Conservation (phyloP, 495 filamentous ascomycete species). For the Podospora pseudocomata region DNA sequence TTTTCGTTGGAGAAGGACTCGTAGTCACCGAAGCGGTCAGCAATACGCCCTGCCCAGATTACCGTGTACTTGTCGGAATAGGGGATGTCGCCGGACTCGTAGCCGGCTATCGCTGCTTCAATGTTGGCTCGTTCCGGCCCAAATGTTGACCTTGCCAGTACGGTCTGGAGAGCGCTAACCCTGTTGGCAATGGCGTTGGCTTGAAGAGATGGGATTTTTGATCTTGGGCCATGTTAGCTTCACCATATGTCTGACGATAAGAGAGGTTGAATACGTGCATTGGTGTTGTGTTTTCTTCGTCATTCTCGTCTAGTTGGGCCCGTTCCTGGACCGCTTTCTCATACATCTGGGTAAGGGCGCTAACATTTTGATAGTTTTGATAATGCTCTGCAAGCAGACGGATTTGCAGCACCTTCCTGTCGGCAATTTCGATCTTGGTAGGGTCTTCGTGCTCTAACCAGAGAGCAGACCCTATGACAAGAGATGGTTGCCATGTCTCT, state of each 20-base stretch:
- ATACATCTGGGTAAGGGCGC: constrained; percentile 32
- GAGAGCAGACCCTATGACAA: constrained; percentile 25
- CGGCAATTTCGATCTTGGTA: constrained; percentile 38
- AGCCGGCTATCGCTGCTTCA: constrained; percentile 41
- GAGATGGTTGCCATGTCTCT: constrained; percentile 25
- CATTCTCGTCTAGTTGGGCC: constrained; percentile 34
- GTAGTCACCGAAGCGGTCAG: constrained; percentile 39
- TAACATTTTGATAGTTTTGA: constrained; percentile 18
- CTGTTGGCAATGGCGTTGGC: constrained; percentile 31
- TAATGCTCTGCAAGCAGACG: constrained; percentile 29
- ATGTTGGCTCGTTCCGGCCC: constrained; percentile 43
- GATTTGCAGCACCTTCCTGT: constrained; percentile 38
- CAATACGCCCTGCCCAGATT: constrained; percentile 45
- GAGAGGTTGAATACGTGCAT: constrained; percentile 23
- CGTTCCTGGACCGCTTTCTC: constrained; percentile 34
- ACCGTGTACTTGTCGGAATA: constrained; percentile 41
- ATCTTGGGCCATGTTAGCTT: constrained; percentile 21
- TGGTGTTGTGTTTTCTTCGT: constrained; percentile 40
- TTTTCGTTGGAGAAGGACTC: constrained; percentile 33
- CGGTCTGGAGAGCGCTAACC: constrained; percentile 29
- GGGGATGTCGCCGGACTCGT: constrained; percentile 39
- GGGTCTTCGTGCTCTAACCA: constrained; percentile 35
- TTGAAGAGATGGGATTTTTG: constrained; percentile 21
- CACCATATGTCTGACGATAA: background rate
- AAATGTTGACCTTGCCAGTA: constrained; percentile 34